These are phyloP conservation scores for Pythium utonaiense DNA, from an alignment of 352 stramenopile genomes.

Conservation along the genomic window DNA sequence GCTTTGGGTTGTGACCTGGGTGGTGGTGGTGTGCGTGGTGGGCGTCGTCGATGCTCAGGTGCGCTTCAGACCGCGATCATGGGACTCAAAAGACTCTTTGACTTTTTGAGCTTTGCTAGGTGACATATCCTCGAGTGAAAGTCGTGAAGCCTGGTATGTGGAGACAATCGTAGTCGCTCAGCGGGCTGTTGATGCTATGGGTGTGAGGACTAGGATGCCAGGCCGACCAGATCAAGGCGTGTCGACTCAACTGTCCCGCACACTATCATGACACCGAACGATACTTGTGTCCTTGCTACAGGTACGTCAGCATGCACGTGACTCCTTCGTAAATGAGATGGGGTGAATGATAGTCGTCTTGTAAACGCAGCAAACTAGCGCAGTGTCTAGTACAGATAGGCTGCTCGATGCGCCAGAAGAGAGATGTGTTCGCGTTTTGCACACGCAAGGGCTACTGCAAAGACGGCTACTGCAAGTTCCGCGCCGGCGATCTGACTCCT, in stretches of 20 bases:
- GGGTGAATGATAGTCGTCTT: too few relatives aligned
- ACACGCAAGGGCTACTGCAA: slow-evolving; percentile 79
- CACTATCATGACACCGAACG: slow-evolving; percentile 57
- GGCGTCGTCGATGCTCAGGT: slow-evolving; percentile 3
- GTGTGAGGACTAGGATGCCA: slow-evolving; percentile 31
- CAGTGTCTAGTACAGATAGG: slow-evolving; percentile 61
- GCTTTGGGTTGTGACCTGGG: background rate
- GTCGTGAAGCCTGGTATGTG: slow-evolving; percentile 1
- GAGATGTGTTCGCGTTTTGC: slow-evolving; percentile 64
- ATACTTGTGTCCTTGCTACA: slow-evolving; percentile 73
- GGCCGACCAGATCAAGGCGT: slow-evolving; percentile 40
- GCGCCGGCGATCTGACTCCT: slow-evolving; percentile 54
- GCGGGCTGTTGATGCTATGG: background rate
- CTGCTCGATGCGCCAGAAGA: slow-evolving; percentile 58
- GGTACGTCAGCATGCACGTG: too few relatives aligned
- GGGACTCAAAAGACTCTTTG: too few relatives aligned
- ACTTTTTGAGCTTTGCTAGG: too few relatives aligned
- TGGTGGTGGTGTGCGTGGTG: background rate
- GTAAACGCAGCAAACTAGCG: slow-evolving; percentile 65
- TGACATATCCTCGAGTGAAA: slow-evolving; percentile 5
- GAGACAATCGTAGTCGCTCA: background rate
- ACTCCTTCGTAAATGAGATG: too few relatives aligned
- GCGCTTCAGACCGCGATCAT: too few relatives aligned
- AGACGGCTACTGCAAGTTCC: slow-evolving; percentile 67
- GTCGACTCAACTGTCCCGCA: slow-evolving; percentile 41